Conservation (phyloP, 345 rosid genomes). For the Citropsis articulata region DNA sequence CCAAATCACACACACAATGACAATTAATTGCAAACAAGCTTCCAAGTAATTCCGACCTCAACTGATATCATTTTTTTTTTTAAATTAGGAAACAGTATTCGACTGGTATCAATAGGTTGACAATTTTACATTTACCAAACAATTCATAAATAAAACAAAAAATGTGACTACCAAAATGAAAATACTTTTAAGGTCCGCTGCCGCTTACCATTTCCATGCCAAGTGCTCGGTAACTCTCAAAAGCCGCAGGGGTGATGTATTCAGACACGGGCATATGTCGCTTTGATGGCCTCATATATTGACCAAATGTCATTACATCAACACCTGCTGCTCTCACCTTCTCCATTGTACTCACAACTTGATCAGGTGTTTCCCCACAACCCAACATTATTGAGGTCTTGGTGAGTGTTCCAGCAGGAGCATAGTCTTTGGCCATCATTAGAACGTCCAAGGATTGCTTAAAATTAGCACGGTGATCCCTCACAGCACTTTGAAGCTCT, state of each 20-base stretch:
- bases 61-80: no score
- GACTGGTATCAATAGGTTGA: no score
- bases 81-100: no score
- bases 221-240: constrained; percentile 69
- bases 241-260: constrained; percentile 92
- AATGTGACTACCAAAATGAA: not conserved
- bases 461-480: constrained; percentile 95
- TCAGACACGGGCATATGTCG: constrained; percentile 97
- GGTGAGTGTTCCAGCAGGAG: constrained; percentile 81
- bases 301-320: constrained; percentile 99
- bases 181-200: not conserved
- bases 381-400: constrained; percentile 98
- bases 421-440: constrained; percentile 71
- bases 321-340: constrained; percentile 95
- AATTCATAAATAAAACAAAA: not conserved
- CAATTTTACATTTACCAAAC: not conserved
- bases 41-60: no score
- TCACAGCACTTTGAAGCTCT: constrained; percentile 81
- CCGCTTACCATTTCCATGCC: constrained; percentile 93
- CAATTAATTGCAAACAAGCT: no score
- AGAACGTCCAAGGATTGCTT: constrained; percentile 93
- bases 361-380: constrained; percentile 98
- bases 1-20: no score
- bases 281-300: constrained; percentile 98
- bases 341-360: constrained; percentile 87